Evolutionary conservation across 2,329 filamentous ascomycete genomes (phyloP).

Genomic region (Apiospora saccharicola): DNA sequence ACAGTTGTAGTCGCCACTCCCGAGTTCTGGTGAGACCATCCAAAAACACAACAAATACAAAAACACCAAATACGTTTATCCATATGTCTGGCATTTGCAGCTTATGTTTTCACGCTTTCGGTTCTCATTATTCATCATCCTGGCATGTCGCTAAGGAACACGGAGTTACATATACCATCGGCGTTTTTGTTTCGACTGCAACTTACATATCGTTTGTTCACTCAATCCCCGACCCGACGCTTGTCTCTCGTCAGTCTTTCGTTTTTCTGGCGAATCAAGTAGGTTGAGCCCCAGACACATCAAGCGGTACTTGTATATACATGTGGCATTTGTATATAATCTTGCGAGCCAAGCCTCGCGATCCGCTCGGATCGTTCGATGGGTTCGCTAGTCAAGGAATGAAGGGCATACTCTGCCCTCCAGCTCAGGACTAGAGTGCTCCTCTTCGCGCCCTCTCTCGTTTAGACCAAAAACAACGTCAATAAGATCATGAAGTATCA

Average conservation of each 20-base stretch:
- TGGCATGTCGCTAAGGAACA: background rate
- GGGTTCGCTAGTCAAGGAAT: no score
- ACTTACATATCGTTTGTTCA: slow-evolving; percentile 14
- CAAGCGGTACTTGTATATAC: background rate
- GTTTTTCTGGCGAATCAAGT: background rate
- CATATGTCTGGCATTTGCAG: slow-evolving; percentile 10
- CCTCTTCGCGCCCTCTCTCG: background rate
- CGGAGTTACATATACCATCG: slow-evolving; percentile 17
- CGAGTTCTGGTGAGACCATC: background rate
- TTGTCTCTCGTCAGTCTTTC: background rate
- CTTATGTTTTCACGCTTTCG: background rate
- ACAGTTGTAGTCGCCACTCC: background rate
- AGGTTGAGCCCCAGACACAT: background rate
- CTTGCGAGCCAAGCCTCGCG: background rate
- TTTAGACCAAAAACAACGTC: background rate
- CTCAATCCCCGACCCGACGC: background rate
- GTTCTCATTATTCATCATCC: slow-evolving; percentile 4
- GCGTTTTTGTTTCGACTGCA: slow-evolving; percentile 20
- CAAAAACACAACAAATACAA: slow-evolving; percentile 4
- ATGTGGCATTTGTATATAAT: slow-evolving; percentile 9
- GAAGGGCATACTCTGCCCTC: no score
- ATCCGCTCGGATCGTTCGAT: background rate
- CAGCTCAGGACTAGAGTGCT: no score
- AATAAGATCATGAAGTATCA: no score
- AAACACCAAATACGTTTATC: background rate